These are phyloP conservation scores for Curvularia verruculosa DNA, from an alignment of 2,329 filamentous ascomycete species.

Conservation along the genomic window DNA sequence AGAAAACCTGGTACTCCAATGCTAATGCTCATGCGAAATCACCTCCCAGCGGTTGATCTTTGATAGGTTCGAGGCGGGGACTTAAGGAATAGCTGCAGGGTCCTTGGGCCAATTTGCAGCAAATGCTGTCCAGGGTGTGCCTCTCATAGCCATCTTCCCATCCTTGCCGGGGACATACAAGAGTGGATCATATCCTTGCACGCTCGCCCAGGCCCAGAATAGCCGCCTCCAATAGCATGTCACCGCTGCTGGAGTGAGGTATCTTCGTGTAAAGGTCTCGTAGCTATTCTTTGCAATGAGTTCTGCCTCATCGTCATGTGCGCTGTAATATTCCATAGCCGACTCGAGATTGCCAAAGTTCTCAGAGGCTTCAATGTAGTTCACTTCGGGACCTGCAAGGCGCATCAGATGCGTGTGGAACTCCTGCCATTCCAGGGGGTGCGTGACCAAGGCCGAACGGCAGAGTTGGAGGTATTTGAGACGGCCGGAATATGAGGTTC, in stretches of 20 bases:
- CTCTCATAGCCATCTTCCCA: conserved; percentile 38
- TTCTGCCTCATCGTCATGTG: conserved; percentile 39
- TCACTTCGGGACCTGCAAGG: conserved; percentile 38
- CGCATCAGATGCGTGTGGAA: conserved; percentile 45
- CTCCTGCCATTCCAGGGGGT: conserved; percentile 44
- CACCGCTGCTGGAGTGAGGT: conserved; percentile 43
- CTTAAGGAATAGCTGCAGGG: conserved; percentile 38
- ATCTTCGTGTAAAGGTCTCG: conserved; percentile 39
- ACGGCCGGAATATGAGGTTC: conserved; percentile 60
- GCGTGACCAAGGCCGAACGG: conserved; percentile 41
- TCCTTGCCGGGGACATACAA: conserved; percentile 34
- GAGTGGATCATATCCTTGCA: conserved; percentile 40
- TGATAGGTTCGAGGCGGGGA: not conserved
- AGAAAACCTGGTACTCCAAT: conserved; percentile 17
- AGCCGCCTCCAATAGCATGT: conserved; percentile 45
- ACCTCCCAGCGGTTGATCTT: conserved; percentile 5
- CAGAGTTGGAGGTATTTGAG: conserved; percentile 62
- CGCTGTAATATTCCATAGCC: conserved; percentile 41
- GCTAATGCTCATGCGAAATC: conserved; percentile 24
- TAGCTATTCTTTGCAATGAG: conserved; percentile 41
- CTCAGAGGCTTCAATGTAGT: conserved; percentile 42
- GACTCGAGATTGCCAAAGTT: conserved; percentile 42
- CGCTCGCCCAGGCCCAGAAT: conserved; percentile 38
- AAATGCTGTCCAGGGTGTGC: conserved; percentile 44
- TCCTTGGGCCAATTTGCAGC: conserved; percentile 44